A percentile compares a stretch with the other conserved stretches of the same genome.
Conservation (phyloP, 345 rosid genomes). For the Eucalyptus brandiana region DNA sequence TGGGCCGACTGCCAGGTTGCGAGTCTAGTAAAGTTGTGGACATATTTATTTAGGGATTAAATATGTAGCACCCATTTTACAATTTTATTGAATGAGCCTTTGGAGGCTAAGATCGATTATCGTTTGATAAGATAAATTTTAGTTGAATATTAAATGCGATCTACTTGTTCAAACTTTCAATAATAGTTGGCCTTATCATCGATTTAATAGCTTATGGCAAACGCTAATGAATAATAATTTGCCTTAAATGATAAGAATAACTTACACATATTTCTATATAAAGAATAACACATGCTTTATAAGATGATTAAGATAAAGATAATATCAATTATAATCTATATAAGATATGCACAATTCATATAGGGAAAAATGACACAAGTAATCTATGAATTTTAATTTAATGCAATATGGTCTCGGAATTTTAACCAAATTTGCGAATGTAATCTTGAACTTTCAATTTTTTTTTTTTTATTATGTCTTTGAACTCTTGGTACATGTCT, state of each 20-base stretch:
- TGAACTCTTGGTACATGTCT: accelerated
- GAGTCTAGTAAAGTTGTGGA: not conserved
- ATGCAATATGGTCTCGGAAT: accelerated
- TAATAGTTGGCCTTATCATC: accelerated
- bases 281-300: not conserved
- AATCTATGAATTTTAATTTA: accelerated
- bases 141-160: not conserved
- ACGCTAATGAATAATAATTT: not conserved
- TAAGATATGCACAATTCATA: not conserved
- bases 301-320: not conserved
- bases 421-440: accelerated
- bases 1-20: no score
- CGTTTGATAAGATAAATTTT: not conserved
- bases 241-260: not conserved
- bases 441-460: no score
- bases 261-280: not conserved
- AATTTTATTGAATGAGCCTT: not conserved
- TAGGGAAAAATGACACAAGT: no score
- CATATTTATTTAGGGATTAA: not conserved
- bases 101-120: not conserved
- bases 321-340: not conserved
- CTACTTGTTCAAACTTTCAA: not conserved
- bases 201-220: not conserved
- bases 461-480: no score
- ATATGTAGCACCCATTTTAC: not conserved